Base-by-base conservation (phyloP, 2,329 filamentous ascomycete species). In the Albifimbria verrucaria region DNA sequence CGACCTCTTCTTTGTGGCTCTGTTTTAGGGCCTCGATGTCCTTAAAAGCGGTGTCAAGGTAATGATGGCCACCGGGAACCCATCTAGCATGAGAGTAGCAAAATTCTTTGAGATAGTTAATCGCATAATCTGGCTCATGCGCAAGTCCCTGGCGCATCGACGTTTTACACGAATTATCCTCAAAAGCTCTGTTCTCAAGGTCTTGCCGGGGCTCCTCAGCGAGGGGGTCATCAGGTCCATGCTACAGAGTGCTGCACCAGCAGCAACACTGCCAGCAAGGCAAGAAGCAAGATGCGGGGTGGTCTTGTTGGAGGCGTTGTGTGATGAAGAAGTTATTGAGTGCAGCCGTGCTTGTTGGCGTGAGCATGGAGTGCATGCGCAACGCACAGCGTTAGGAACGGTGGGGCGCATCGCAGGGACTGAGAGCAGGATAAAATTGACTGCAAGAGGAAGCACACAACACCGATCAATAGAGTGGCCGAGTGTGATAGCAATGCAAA, bases 1-100 rank as follows among this genome's bases (percentile, higher is more conserved):
- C 85, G 7, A 89, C 86, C 65, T 92, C 87, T 0, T 87, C 77
- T 45, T 80, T 77, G 67, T 91, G 87, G 63, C 87, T 86, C 57
- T 81, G 70, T 44, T 84, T 80, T 24, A 92, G 77, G 26, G 78
- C 81, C 48, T 91, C 88, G 43, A 89, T 74, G 59, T 91, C 88
- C 23, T 87, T 76, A 69, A 92, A 92, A 0, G 81, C 82, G 1
- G 76, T 70, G 64, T 92, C 86, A 48, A 92, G 81, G 61, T 88
- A 90, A 44, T 76, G 71, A 25, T 80, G 80, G 2, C 85, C 88
- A 12, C 89, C 89, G 0, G 89, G 89, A 24, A 92, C 81, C 77
- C 87, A 89, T 3, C 74, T 76, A 2, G 87, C 86, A 63, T 92
- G 92, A 22, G 83, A 83, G 64, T 83, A 83, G 24, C 83, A 82